phyloP scores from a whole-genome alignment of 495 filamentous ascomycete genomes.

The Penicillium malachiteum region DNA sequence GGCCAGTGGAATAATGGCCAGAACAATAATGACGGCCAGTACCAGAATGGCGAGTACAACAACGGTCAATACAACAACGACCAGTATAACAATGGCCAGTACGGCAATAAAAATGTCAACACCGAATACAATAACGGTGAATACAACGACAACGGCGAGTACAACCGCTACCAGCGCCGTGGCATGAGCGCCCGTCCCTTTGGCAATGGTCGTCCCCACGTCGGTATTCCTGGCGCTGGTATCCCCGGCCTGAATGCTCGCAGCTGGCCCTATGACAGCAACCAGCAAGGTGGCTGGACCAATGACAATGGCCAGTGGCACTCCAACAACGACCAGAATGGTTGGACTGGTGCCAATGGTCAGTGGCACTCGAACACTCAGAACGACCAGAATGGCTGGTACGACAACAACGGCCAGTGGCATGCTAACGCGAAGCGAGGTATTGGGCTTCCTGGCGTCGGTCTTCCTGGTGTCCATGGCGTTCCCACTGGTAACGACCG shows the following conservation, averaged over 20 bases:
- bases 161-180: constrained; percentile 8
- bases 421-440: constrained; percentile 20
- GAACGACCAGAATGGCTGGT: constrained; percentile 19
- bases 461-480: background rate
- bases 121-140: constrained; percentile 10
- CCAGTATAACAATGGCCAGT: constrained; percentile 16
- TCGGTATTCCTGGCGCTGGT: constrained; percentile 3
- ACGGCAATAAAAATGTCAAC: constrained; percentile 14
- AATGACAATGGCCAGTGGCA: constrained; percentile 23
- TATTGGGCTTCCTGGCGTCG: background rate
- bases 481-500: background rate
- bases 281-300: constrained; percentile 16
- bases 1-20: constrained; percentile 15
- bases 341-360: constrained; percentile 20
- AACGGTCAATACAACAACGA: constrained; percentile 14
- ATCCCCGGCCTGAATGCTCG: constrained; percentile 11
- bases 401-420: constrained; percentile 18
- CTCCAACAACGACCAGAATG: constrained; percentile 15
- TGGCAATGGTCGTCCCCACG: constrained; percentile 5
- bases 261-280: constrained; percentile 13
- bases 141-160: constrained; percentile 9
- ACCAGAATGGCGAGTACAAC: constrained; percentile 7
- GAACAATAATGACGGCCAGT: constrained; percentile 12
- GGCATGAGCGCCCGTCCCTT: background rate
- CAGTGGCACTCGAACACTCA: constrained; percentile 13